These are phyloP conservation scores for Penicillium silybi DNA, from an alignment of 495 filamentous ascomycete species.

Conservation along the genomic window DNA sequence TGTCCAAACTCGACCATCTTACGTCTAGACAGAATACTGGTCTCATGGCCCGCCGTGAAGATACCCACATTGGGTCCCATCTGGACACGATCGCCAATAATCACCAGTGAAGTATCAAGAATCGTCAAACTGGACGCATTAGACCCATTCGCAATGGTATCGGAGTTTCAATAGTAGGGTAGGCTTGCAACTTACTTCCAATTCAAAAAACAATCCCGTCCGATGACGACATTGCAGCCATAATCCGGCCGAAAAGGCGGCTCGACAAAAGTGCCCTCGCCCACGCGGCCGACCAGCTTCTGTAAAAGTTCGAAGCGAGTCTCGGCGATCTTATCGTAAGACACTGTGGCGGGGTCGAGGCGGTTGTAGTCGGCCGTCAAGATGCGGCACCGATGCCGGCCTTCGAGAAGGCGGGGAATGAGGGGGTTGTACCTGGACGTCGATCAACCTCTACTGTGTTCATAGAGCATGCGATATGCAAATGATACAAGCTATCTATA, in stretches of 20 bases:
- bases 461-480: not conserved
- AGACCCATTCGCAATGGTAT: not conserved
- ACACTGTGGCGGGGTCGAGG: conserved; percentile 36
- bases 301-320: conserved; percentile 34
- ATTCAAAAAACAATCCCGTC: conserved; percentile 49
- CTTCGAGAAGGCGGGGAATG: conserved; percentile 36
- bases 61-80: conserved; percentile 69
- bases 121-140: conserved; percentile 8
- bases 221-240: conserved; percentile 51
- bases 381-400: conserved; percentile 42
- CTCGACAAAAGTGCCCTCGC: conserved; percentile 45
- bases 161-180: not conserved
- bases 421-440: conserved; percentile 39
- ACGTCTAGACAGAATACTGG: conserved; percentile 59
- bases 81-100: conserved; percentile 67
- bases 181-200: conserved; percentile 38
- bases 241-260: conserved; percentile 53
- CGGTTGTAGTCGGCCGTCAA: conserved; percentile 46
- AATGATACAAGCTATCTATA: not conserved
- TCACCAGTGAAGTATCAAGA: conserved; percentile 69
- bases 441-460: not conserved
- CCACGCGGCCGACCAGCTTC: conserved; percentile 41
- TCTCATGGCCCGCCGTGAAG: conserved; percentile 64
- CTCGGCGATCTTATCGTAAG: conserved; percentile 32
- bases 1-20: conserved; percentile 65